Conservation (phyloP, 805 yeast genomes). For the Candida lessepsii region DNA sequence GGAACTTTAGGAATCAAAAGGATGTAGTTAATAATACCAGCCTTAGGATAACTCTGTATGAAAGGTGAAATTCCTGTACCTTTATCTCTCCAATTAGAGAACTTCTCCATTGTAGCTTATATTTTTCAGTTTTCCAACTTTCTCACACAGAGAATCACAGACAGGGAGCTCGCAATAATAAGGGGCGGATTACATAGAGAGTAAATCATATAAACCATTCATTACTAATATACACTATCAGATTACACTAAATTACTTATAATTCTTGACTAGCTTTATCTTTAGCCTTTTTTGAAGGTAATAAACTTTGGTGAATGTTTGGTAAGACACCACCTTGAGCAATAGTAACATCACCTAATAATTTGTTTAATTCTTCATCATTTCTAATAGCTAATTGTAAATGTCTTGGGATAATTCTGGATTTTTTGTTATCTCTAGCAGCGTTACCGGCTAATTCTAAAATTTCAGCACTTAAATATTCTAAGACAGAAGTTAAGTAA, state of each 20-base stretch:
- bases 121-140: too few species aligned
- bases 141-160: background rate
- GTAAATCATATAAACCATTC: constrained; percentile 10
- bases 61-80: constrained; percentile 95
- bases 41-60: constrained; percentile 48
- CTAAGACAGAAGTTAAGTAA: constrained; percentile 93
- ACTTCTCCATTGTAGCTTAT: constrained; percentile 63
- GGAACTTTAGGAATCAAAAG: constrained; percentile 31
- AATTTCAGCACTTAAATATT: constrained; percentile 96
- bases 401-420: constrained; percentile 98
- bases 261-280: constrained; percentile 67
- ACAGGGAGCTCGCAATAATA: background rate
- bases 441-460: constrained; percentile 98
- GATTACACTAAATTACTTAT: constrained; percentile 28
- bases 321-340: constrained; percentile 99
- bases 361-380: constrained; percentile 97
- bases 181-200: too few species aligned
- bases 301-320: constrained; percentile 90
- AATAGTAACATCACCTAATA: constrained; percentile 88
- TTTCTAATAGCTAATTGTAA: constrained; percentile 98
- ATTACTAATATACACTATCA: constrained; percentile 18
- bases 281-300: constrained; percentile 73
- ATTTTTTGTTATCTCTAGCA: constrained; percentile 98
- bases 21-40: background rate
- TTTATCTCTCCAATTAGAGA: constrained; percentile 79